These are phyloP conservation scores for Lentinula aciculospora DNA, from an alignment of 768 basidiomycete genomes.

Conservation along the genomic window DNA sequence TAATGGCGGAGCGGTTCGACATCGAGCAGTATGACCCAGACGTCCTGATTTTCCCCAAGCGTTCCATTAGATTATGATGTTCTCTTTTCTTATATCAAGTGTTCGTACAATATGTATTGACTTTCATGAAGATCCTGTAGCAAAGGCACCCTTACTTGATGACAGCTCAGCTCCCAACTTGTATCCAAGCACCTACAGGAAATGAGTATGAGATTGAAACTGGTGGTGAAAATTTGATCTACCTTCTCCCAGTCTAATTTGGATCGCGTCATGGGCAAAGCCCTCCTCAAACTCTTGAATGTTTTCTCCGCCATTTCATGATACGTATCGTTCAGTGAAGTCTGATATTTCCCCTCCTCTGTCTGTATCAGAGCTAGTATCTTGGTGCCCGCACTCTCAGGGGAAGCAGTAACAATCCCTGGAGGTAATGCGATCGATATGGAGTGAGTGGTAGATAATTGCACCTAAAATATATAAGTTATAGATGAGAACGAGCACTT, in stretches of 20 bases:
- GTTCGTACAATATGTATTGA: conserved; percentile 11
- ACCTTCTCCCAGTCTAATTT: conserved; percentile 98
- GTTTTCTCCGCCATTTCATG: conserved; percentile 89
- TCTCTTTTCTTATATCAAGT: not conserved
- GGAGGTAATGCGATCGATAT: conserved; percentile 60
- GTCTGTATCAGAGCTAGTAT: conserved; percentile 76
- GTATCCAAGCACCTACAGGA: conserved; percentile 43
- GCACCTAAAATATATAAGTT: conserved; percentile 52
- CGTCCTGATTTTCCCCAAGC: not conserved
- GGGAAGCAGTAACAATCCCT: conserved; percentile 46
- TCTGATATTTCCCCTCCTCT: conserved; percentile 78
- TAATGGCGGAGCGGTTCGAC: not conserved
- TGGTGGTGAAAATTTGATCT: conserved; percentile 6
- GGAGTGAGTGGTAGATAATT: conserved; percentile 74
- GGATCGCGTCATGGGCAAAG: conserved; percentile 86
- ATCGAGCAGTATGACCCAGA: not conserved
- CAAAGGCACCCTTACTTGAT: conserved; percentile 55
- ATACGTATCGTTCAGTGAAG: conserved; percentile 75
- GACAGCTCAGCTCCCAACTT: conserved; percentile 75
- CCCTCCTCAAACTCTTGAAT: conserved; percentile 86
- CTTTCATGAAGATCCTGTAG: conserved; percentile 12
- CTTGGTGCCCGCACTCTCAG: conserved; percentile 54
- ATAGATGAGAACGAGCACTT: not conserved
- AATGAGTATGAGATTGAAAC: not conserved
- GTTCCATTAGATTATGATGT: not conserved